phyloP scores from a whole-genome alignment of 306 rosid species.

The Glycine soja region DNA sequence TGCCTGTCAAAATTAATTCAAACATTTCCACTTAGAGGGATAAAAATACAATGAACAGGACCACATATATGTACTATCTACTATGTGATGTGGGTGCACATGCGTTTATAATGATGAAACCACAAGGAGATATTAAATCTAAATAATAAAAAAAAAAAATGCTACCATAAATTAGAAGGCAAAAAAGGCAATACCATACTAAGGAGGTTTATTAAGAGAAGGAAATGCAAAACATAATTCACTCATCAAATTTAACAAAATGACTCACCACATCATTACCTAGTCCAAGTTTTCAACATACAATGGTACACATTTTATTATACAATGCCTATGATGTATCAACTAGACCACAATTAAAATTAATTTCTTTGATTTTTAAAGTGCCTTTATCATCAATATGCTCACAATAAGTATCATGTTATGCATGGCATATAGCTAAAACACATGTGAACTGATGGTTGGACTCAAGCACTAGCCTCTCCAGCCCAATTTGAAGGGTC shows the following conservation, averaged over 20 bases:
- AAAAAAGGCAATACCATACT: not conserved
- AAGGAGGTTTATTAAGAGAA: not conserved
- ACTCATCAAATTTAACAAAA: conserved; percentile 5
- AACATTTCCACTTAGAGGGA: not conserved
- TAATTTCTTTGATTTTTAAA: not conserved
- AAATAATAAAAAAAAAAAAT: not conserved
- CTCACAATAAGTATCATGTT: not conserved
- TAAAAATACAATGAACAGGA: conserved; percentile 20
- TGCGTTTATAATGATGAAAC: too few relatives aligned
- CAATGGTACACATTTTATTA: conserved; percentile 7
- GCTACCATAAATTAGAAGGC: conserved; percentile 2
- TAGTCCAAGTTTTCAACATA: conserved; percentile 33
- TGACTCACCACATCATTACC: not conserved
- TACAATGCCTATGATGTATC: not conserved
- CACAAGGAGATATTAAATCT: too few relatives aligned
- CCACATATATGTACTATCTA: not conserved
- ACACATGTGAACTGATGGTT: not conserved
- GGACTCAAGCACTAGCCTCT: too few relatives aligned
- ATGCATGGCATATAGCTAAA: not conserved
- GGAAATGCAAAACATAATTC: not conserved
- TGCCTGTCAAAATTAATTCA: conserved; percentile 39
- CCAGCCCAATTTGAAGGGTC: not conserved
- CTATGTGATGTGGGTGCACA: too few relatives aligned
- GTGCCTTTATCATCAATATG: not conserved
- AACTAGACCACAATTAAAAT: too few relatives aligned